A percentile compares a stretch with the other conserved stretches of the same genome.
Evolutionary conservation across 306 rosid genomes (phyloP).

Genomic region (barrel medic (Medicago truncatula)): MtrunA17r5.0-ANR NC_053044.1:32400001-32400500

Average conservation of each 20-base stretch:
- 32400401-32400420: neutral
- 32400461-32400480: neutral
- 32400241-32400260: slow-evolving; percentile 34
- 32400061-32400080: slow-evolving; percentile 55
- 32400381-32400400: neutral
- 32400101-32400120: slow-evolving; percentile 65
- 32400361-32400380: neutral
- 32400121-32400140: slow-evolving; percentile 74
- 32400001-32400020: slow-evolving; percentile 58
- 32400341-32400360: slow-evolving; percentile 1
- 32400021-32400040: slow-evolving; percentile 63
- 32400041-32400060: slow-evolving; percentile 60
- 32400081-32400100: slow-evolving; percentile 48
- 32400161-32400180: slow-evolving; percentile 68
- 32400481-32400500: slow-evolving; percentile 1
- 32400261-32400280: slow-evolving; percentile 19
- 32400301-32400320: neutral
- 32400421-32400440: slow-evolving; percentile 18
- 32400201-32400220: slow-evolving; percentile 25
- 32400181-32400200: slow-evolving; percentile 50
- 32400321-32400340: slow-evolving; percentile 20
- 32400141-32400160: slow-evolving; percentile 53
- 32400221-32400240: slow-evolving; percentile 2
- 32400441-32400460: neutral
- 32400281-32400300: neutral